Evolutionary conservation across 2,329 filamentous ascomycete genomes (phyloP), one percentile per base, ranked within the genome.

Genomic region (Colletotrichum abscissum): DNA sequence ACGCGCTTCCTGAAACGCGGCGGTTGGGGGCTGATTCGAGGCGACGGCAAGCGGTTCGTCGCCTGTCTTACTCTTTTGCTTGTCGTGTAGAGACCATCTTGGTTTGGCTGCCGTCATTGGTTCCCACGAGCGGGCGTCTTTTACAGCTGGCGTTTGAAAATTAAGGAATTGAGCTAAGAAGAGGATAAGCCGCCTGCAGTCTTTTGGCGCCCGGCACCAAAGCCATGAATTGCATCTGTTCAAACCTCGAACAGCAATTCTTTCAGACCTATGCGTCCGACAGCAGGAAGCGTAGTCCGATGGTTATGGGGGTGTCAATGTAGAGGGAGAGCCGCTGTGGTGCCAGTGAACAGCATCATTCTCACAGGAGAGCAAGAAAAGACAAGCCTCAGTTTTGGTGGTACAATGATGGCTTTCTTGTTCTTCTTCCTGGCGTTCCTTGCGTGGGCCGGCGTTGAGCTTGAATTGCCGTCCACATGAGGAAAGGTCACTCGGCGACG

Each of bases 1-100:
- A 73, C 70, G 70, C 70, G 70, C 67, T 70, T 73, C 46, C 66
- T 62, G 70, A 73, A 70, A 73, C 70, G 67, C 70, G 56, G 70
- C 70, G 67, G n/a, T 62, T 70, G 70, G 60, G 59, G 67, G 60
- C 67, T 46, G 46, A 54, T 38, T 30, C 30, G 42, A 42, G 7
- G 38, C 46, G 26, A 35, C 33, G 12, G 55, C 19, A 12, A 11
- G 42, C 38, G 54, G 58, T 69, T 63, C 38, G 28, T 59, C 65
- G 65, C 59, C 69, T 70, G 59, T 70, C 24, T 28, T n/a, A 35
- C 35, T 33, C 24, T 24, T 24, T 52, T 52, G 52, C 24, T 66
- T 46, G 28, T 22, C 22, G 12, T 22, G 28, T 28, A 26, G 8
- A 24, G 38, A 58, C 60, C 9, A 58, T 68, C 12, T 54, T 72